phyloP scores from a whole-genome alignment of 441 rosid genomes.

The Monsonia emarginata region DNA sequence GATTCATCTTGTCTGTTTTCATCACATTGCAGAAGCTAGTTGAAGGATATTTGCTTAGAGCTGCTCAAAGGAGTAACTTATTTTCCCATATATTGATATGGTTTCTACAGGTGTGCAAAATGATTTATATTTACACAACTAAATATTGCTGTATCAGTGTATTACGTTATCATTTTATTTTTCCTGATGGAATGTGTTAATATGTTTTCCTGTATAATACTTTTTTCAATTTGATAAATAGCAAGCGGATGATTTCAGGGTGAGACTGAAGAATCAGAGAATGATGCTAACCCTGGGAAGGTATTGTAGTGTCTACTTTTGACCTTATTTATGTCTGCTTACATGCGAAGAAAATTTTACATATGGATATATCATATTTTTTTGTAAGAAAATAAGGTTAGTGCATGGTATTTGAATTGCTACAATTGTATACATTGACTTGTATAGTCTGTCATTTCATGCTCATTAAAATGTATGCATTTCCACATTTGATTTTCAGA shows the following conservation, averaged over 20 bases:
- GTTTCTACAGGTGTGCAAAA: slow-evolving; percentile 73
- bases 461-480: slow-evolving; percentile 16
- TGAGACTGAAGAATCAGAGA: slow-evolving; percentile 63
- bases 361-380: background rate
- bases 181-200: slow-evolving; percentile 9
- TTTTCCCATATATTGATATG: slow-evolving; percentile 94
- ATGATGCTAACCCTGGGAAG: slow-evolving; percentile 52
- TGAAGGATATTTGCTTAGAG: slow-evolving; percentile 96
- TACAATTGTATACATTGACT: background rate
- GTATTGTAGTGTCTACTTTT: slow-evolving; percentile 24
- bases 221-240: slow-evolving; percentile 3
- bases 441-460: background rate
- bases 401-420: background rate
- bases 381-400: background rate
- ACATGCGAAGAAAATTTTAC: background rate
- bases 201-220: slow-evolving; percentile 12
- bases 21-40: slow-evolving; percentile 61
- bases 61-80: slow-evolving; percentile 84
- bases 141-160: background rate
- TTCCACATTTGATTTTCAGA: slow-evolving; percentile 44
- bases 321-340: background rate
- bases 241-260: slow-evolving; percentile 51
- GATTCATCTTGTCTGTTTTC: background rate
- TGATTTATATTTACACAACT: slow-evolving; percentile 5
- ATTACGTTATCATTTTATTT: slow-evolving; percentile 1